Base-by-base conservation (phyloP, 75 land plant species). In the Pinus albicaulis region DNA sequence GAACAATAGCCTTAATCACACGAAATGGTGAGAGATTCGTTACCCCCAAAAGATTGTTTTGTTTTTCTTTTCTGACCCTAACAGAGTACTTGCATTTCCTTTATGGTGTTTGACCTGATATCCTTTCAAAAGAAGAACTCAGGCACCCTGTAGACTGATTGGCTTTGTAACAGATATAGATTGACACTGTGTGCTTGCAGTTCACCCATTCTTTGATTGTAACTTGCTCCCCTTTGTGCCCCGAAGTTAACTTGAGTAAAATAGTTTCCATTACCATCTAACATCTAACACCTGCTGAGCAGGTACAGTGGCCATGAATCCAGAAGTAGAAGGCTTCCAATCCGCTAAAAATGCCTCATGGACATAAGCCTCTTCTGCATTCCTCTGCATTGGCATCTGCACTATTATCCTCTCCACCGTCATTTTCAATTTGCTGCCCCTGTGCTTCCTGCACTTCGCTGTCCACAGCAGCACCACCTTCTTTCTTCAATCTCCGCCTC, bases 291-390 rank as follows among this genome's bases (percentile, higher is more conserved):
- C 20, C 10, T 22, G 57, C 16, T 57, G 57, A 61, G 36, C 61
- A 73, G 60, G 81, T 62, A 28, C 28, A 72, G 80, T 26, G 41
- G 92, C 86, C 52, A 78, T 34, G 16, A 36, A 31, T 59, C 78
- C 73, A 57, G 79, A 69, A 58, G 55, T 73, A 57, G 28, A 76
- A 57, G 88, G 85, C 44, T 80, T 82, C 88, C 83, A 85, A 62
- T 93, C 97, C 20, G 61, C 87, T 62, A 94, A 77, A 77, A 91
- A 92, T 60, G 90, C 99, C 83, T 92, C 92, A 72, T 91, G 92
- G 25, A 92, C 86, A 81, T 88, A 89, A 56, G 89, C 80, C 76
- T 82, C 88, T 74, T 84, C 85, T 44, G 70, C 76, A 24, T 88
- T n/a, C 87, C 19, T 86, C 90, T 22, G 80, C 73, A 58, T 74